Conservation (phyloP, 345 rosid species). For the Linum tenue region DNA sequence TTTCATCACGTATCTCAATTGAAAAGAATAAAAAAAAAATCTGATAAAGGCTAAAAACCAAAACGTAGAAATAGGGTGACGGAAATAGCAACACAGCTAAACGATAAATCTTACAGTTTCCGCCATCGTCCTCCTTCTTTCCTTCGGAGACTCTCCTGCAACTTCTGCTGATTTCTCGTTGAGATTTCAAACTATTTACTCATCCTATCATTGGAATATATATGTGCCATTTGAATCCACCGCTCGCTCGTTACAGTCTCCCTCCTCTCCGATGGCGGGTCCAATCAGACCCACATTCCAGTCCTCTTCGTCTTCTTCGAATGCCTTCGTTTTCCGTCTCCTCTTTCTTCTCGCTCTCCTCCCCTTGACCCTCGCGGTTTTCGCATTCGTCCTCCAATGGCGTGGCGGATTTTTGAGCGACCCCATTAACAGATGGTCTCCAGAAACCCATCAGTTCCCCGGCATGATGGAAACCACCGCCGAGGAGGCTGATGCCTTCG, state of each 20-base stretch:
- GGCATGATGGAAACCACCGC: slow-evolving; percentile 30
- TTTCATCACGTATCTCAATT: no score
- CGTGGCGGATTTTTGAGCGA: slow-evolving; percentile 37
- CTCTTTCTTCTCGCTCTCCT: slow-evolving; percentile 44
- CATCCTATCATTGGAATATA: not conserved
- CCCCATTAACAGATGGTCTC: slow-evolving; percentile 39
- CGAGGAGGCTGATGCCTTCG: no score
- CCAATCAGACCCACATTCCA: slow-evolving; percentile 13
- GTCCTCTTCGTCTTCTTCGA: slow-evolving; percentile 21
- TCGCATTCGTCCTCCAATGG: slow-evolving; percentile 69
- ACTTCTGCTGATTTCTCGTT: no score
- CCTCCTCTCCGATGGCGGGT: slow-evolving; percentile 40
- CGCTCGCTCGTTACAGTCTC: not conserved
- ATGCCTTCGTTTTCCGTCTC: slow-evolving; percentile 27
- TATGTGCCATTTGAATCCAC: not conserved
- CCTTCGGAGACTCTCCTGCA: no score
- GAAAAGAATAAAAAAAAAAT: no score
- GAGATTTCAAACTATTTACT: no score
- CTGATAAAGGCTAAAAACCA: no score
- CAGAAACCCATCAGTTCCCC: slow-evolving; percentile 47
- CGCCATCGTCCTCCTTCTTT: no score
- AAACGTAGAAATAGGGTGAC: no score
- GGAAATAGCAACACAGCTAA: no score
- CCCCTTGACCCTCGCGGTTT: slow-evolving; percentile 42
- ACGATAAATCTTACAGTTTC: no score